phyloP scores from a whole-genome alignment of 257 asterid genomes.

The Euphrasia confusa region DNA sequence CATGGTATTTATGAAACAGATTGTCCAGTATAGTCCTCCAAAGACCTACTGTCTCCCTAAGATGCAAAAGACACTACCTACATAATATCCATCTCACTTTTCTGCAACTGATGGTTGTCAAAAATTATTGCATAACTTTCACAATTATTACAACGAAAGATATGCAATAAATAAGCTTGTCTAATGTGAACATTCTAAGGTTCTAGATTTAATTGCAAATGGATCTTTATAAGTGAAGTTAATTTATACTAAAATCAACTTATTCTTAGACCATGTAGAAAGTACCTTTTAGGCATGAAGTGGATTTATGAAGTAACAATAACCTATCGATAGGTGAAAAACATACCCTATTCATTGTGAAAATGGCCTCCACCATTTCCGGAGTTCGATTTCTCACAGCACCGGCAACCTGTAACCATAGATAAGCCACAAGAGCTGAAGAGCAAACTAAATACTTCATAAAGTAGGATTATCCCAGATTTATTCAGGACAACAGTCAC shows the following conservation, averaged over 20 bases:
- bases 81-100: constrained; percentile 13
- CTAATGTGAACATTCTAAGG: constrained; percentile 2
- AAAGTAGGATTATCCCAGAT: background rate
- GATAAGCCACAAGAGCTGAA: constrained; percentile 14
- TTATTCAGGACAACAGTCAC: constrained; percentile 6
- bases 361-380: constrained; percentile 85
- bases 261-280: constrained; percentile 5
- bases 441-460: constrained; percentile 14
- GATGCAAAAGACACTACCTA: constrained; percentile 3
- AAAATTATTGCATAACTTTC: constrained; percentile 15
- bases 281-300: constrained; percentile 14
- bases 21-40: background rate
- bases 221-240: background rate
- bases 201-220: constrained; percentile 1
- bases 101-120: constrained; percentile 8
- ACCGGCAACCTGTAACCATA: constrained; percentile 57
- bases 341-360: constrained; percentile 54
- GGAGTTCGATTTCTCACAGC: constrained; percentile 59
- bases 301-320: constrained; percentile 12
- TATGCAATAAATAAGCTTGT: constrained; percentile 12
- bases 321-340: constrained; percentile 2
- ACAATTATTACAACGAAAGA: constrained; percentile 11
- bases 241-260: background rate
- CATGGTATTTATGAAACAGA: constrained; percentile 6
- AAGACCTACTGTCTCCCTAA: background rate